Conservation (phyloP, 768 basidiomycete genomes). For the Lentinula guzmanii region DNA sequence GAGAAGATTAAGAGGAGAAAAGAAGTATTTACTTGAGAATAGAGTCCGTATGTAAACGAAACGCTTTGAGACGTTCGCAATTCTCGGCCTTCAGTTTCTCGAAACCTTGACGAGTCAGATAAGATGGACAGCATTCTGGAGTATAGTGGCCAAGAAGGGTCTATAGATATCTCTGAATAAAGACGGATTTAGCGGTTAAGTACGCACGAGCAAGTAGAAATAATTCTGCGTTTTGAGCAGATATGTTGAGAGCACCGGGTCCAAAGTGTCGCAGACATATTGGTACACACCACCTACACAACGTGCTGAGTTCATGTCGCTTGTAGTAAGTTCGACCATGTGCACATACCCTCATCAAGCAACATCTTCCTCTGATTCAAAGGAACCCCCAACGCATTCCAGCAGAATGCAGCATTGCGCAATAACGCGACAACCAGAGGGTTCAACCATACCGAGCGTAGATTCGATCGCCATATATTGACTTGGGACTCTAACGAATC, state of each 20-base stretch:
- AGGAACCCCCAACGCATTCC: constrained; percentile 63
- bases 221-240: constrained; percentile 3
- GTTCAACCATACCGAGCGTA: constrained; percentile 47
- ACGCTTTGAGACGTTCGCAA: neutral
- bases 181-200: neutral
- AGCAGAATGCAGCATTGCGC: constrained; percentile 38
- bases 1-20: neutral
- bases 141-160: neutral
- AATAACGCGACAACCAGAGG: constrained; percentile 37
- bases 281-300: constrained; percentile 21
- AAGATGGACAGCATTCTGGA: neutral
- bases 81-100: neutral
- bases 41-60: constrained; percentile 1
- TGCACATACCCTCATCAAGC: constrained; percentile 20
- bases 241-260: constrained; percentile 16
- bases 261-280: constrained; percentile 31
- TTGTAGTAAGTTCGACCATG: neutral
- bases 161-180: neutral
- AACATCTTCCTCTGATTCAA: constrained; percentile 46
- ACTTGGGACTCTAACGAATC: constrained; percentile 39
- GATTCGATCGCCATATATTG: constrained; percentile 41
- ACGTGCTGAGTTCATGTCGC: too few species aligned
- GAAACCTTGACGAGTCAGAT: neutral
- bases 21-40: neutral
- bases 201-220: neutral